Evolutionary conservation across 176 grass and related monocot species (phyloP).

Genomic region (Carex scoparia): DNA sequence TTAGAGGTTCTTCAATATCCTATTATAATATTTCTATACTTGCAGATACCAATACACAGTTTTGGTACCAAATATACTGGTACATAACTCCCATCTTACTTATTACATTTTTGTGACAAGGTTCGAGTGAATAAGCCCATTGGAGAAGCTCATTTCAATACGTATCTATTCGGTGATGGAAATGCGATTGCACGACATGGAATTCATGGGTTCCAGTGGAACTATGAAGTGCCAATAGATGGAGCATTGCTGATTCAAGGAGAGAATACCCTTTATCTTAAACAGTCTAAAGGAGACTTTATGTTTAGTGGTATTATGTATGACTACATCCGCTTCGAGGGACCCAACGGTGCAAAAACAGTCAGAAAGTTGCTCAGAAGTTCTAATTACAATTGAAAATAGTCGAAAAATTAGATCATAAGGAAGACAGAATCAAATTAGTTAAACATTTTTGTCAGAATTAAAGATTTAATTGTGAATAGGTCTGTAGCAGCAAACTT

Average conservation of each 20-base stretch:
- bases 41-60: not conserved
- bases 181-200: conserved; percentile 54
- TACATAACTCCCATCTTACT: not conserved
- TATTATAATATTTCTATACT: not conserved
- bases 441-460: not conserved
- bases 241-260: conserved; percentile 36
- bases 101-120: not conserved
- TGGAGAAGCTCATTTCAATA: conserved; percentile 22
- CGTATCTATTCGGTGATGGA: conserved; percentile 36
- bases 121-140: conserved; percentile 22
- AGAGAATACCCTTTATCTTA: conserved; percentile 43
- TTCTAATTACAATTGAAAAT: not conserved
- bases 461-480: not conserved
- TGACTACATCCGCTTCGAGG: conserved; percentile 56
- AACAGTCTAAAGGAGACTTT: conserved; percentile 29
- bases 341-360: conserved; percentile 17
- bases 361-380: not conserved
- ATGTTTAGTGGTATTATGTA: conserved; percentile 52
- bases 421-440: not conserved
- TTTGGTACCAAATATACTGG: not conserved
- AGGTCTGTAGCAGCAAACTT: not conserved
- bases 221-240: conserved; percentile 29
- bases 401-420: not conserved
- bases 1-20: conserved; percentile 22
- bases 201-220: conserved; percentile 34